These are phyloP conservation scores for Botrytis porri DNA, from an alignment of 2,329 filamentous ascomycete genomes.

Conservation along the genomic window DNA sequence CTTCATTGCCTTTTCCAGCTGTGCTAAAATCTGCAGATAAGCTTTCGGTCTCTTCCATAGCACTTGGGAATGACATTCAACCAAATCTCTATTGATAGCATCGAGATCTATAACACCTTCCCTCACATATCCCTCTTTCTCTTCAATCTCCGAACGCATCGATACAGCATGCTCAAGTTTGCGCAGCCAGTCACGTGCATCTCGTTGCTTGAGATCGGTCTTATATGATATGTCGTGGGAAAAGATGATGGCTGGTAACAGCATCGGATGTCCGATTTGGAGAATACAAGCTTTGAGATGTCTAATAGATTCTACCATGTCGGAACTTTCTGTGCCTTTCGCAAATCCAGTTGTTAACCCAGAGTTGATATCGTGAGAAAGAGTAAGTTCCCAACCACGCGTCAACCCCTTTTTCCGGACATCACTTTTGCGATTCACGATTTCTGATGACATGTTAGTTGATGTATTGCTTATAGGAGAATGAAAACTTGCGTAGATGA, in stretches of 20 bases:
- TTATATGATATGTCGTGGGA: slow-evolving; percentile 54
- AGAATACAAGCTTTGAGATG: slow-evolving; percentile 50
- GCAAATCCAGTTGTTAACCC: slow-evolving; percentile 58
- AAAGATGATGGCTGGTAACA: slow-evolving; percentile 58
- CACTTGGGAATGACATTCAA: slow-evolving; percentile 61
- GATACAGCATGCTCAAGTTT: slow-evolving; percentile 59
- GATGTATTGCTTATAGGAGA: not conserved
- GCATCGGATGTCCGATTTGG: slow-evolving; percentile 55
- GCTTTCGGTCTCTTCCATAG: slow-evolving; percentile 62
- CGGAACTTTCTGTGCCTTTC: slow-evolving; percentile 58
- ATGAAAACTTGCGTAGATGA: slow-evolving; percentile 50
- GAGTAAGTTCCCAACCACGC: slow-evolving; percentile 62
- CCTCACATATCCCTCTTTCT: slow-evolving; percentile 52
- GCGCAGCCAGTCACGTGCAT: slow-evolving; percentile 60
- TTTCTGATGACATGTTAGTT: slow-evolving; percentile 43
- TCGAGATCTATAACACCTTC: slow-evolving; percentile 55
- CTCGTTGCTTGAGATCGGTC: slow-evolving; percentile 60
- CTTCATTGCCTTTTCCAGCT: slow-evolving; percentile 49
- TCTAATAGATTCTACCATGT: slow-evolving; percentile 49
- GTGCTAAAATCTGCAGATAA: slow-evolving; percentile 52
- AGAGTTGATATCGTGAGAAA: slow-evolving; percentile 55
- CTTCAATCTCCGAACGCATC: slow-evolving; percentile 43
- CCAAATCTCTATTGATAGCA: slow-evolving; percentile 58
- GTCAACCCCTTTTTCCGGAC: slow-evolving; percentile 62
- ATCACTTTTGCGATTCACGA: slow-evolving; percentile 64